These are phyloP conservation scores for Isoetes taiwanensis DNA, from an alignment of 75 land plant species.

Conservation along the genomic window DNA sequence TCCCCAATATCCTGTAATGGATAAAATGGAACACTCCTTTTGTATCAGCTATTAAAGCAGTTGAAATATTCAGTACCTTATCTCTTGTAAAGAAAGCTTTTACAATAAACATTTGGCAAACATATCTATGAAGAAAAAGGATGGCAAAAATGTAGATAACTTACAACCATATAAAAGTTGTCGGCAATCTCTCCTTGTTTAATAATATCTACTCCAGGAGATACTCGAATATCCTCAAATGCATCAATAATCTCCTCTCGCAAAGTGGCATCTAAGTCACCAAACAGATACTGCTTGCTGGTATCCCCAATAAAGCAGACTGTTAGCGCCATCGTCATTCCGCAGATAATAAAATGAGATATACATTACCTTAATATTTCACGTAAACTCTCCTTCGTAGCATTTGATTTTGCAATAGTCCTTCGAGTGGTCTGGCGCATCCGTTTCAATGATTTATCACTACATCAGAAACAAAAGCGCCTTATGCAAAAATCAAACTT, in stretches of 20 bases:
- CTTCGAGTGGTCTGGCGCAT: not conserved
- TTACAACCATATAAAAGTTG: slow-evolving; percentile 24
- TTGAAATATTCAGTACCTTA: too few relatives aligned
- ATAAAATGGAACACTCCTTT: too few relatives aligned
- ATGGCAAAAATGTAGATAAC: not conserved
- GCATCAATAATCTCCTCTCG: slow-evolving; percentile 25
- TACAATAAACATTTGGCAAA: too few relatives aligned
- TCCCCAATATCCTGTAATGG: slow-evolving; percentile 26
- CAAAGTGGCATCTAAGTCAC: slow-evolving; percentile 17
- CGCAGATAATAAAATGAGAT: not conserved
- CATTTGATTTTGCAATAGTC: slow-evolving; percentile 16
- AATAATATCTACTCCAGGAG: slow-evolving; percentile 15
- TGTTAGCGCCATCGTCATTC: not conserved
- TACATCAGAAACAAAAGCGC: slow-evolving; percentile 11
- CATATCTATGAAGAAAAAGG: not conserved
- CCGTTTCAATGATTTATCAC: slow-evolving; percentile 15
- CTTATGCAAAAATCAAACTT: not conserved
- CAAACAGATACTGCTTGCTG: slow-evolving; percentile 17
- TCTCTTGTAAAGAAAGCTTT: too few relatives aligned
- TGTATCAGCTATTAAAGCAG: too few relatives aligned
- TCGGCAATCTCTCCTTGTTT: slow-evolving; percentile 28
- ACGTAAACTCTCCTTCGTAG: slow-evolving; percentile 22
- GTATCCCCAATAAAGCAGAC: not conserved
- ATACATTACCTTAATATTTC: slow-evolving; percentile 13
- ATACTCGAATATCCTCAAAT: slow-evolving; percentile 18